Evolutionary conservation across 441 rosid genomes (phyloP), one percentile per base, ranked within the genome.

Genomic region (Cnidoscolus chayamansa): DNA sequence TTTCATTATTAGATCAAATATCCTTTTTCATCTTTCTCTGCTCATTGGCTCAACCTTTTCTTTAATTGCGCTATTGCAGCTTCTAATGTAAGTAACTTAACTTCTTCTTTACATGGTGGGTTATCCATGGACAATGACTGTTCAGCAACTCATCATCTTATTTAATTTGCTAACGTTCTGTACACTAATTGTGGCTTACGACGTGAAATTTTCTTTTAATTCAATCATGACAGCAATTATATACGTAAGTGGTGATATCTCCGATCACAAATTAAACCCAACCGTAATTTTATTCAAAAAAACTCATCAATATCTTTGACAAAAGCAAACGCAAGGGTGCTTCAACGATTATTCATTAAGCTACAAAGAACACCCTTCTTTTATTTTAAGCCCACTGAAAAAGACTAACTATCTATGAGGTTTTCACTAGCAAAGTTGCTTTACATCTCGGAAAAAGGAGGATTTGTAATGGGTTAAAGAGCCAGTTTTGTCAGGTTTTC

Each of bases 281-380:
- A n/a, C 60, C 59, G 10, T 16, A 67, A 53, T 67, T 30, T 50
- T 16, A 16, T 51, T 67, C 48, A 32, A 40, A 7, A 16, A 40
- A 50, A 31, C 40, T 51, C 48, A 32, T 67, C 13, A 63, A 17
- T 49, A 67, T 67, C 30, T 15, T 67, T 50, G 12, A 67, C 59
- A 13, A 67, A 67, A 51, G 20, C 25, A 67, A 4, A 3, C 7
- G 45, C 7, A 40, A 40, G 45, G 6, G 45, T 40, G 45, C 45
- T 40, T 40, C 45, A 40, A 5, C 7, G 45, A 40, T 40, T 40
- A 40, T 40, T 40, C 7, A 40, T 40, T 40, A 40, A 7, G 45
- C 45, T 6, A 40, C 6, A 12, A 6, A 25, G 25, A 30, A 4
- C 4, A 2, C 35, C 13, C 11, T 50, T 31, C 58, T 49, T 15